Base-by-base conservation (phyloP, 768 basidiomycete species). In the Mycena epipterygia region DNA sequence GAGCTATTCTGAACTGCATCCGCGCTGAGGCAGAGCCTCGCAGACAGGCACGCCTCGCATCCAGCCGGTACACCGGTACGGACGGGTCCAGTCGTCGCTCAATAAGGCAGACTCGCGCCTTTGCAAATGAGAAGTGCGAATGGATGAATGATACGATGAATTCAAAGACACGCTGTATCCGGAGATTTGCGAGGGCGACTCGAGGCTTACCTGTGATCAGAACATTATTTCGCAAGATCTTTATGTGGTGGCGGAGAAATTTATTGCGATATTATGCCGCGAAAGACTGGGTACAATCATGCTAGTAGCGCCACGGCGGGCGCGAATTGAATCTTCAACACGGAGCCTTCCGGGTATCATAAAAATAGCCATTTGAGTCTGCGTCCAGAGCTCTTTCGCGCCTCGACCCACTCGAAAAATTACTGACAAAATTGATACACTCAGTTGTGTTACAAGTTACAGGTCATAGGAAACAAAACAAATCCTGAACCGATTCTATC, bases 371-470 rank as follows among this genome's bases (percentile, higher is more conserved):
- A n/a, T 14, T 8, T 32, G 27, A n/a, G 42, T 39, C 23, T n/a
- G n/a, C n/a, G n/a, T n/a, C n/a, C n/a, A n/a, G n/a, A 44, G 3
- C 7, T 21, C 44, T 17, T 21, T 51, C 27, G 52, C 29, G 44
- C 4, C n/a, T 23, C 25, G 49, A 53, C 19, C 35, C 42, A 21
- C 46, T 58, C 11, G 35, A 13, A 58, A 49, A 57, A 9, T 49
- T 14, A 19, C 17, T 39, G 27, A 25, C 9, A 37, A 21, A 23
- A 17, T 29, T 52, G 27, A 39, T 19, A 35, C 12, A 51, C n/a
- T 64, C 52, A 44, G 53, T 44, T 32, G 51, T 19, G 33, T 37
- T 67, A 59, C 65, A 59, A 44, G 35, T 39, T 61, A 61, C 51
- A 64, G n/a, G 19, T 39, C 13, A n/a, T 44, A 2, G 17, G 30